phyloP scores from a whole-genome alignment of 257 asterid genomes.

The Solanum virginianum region DNA sequence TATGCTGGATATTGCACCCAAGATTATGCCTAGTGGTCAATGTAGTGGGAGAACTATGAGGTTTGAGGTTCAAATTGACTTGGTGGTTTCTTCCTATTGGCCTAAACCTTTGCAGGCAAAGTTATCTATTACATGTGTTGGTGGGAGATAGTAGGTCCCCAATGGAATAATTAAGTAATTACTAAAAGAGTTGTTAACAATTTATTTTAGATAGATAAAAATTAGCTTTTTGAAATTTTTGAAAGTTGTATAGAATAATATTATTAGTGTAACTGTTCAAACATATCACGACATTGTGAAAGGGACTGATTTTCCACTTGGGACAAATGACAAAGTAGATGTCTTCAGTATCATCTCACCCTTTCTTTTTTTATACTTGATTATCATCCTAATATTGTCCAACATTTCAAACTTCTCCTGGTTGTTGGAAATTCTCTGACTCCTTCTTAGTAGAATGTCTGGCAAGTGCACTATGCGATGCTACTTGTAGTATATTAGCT shows the following conservation, averaged over 20 bases:
- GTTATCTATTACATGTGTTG: background rate
- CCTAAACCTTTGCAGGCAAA: background rate
- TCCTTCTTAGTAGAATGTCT: background rate
- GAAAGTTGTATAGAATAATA: background rate
- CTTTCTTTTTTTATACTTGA: background rate
- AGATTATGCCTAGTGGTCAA: background rate
- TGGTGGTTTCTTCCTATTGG: background rate
- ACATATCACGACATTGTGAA: background rate
- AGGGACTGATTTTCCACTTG: background rate
- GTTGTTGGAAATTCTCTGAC: background rate
- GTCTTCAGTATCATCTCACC: background rate
- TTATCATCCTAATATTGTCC: background rate
- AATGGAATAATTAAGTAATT: background rate
- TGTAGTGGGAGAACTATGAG: background rate
- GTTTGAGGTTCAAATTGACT: background rate
- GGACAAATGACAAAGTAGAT: background rate
- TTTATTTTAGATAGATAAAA: background rate
- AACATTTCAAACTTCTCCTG: background rate
- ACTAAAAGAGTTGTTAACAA: background rate
- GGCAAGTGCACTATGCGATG: background rate
- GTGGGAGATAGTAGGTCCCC: background rate
- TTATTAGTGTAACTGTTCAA: background rate
- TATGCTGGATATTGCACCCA: background rate
- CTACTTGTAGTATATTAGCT: background rate
- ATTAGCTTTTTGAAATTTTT: background rate